Percentiles rank a stretch among this genome's conserved stretches.
Evolutionary conservation across 495 filamentous ascomycete species (phyloP).

Genomic region (Neurospora terricola): DNA sequence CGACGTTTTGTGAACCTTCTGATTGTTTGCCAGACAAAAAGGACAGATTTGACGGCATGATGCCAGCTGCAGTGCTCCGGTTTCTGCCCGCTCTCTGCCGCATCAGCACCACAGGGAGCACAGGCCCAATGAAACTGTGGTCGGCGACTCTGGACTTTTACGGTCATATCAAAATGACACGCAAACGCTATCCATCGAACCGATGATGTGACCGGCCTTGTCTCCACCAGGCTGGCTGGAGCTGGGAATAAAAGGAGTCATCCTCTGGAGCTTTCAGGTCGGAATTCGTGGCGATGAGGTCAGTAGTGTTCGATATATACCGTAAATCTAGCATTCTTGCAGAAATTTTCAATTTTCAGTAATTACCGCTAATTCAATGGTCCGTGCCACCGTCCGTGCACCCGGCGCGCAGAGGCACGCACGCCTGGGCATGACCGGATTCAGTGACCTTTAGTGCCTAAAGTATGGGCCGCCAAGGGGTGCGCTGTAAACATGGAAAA

Average conservation of each 20-base stretch:
- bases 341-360: too few relatives aligned
- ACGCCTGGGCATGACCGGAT: too few relatives aligned
- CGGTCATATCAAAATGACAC: background rate
- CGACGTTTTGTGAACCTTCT: background rate
- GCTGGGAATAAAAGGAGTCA: background rate
- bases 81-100: background rate
- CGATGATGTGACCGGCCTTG: conserved; percentile 15
- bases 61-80: background rate
- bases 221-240: conserved; percentile 2
- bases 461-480: too few relatives aligned
- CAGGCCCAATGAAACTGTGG: background rate
- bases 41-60: background rate
- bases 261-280: background rate
- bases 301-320: too few relatives aligned
- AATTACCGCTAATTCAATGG: too few relatives aligned
- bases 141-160: background rate
- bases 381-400: too few relatives aligned
- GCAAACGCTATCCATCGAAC: conserved; percentile 7
- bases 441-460: too few relatives aligned
- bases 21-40: background rate
- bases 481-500: too few relatives aligned
- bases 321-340: too few relatives aligned
- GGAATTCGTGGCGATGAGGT: background rate
- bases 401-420: too few relatives aligned
- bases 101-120: background rate